These are phyloP conservation scores for Candida ficus DNA, from an alignment of 805 yeast genomes.

Conservation along the genomic window DNA sequence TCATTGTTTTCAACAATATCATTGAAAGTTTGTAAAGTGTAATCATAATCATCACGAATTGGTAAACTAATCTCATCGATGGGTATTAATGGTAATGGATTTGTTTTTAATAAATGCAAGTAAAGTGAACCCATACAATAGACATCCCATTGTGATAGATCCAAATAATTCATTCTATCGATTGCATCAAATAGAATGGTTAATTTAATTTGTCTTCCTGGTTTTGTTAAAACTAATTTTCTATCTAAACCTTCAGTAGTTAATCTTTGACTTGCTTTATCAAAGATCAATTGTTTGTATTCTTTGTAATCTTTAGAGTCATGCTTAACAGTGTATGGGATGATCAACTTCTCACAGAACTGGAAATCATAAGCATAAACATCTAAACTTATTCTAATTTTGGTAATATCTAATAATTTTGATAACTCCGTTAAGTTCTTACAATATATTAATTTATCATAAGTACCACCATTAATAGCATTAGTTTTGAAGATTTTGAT, in stretches of 20 bases:
- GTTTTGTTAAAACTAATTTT: slow-evolving; percentile 49
- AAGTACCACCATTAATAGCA: slow-evolving; percentile 8
- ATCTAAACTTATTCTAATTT: slow-evolving; percentile 66
- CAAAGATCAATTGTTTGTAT: slow-evolving; percentile 38
- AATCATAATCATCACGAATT: slow-evolving; percentile 41
- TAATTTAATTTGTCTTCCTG: slow-evolving; percentile 45
- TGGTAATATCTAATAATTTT: slow-evolving; percentile 61
- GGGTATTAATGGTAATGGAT: slow-evolving; percentile 52
- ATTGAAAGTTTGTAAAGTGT: slow-evolving; percentile 34
- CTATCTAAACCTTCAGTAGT: slow-evolving; percentile 32
- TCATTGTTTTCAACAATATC: slow-evolving; percentile 26
- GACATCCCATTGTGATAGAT: slow-evolving; percentile 62
- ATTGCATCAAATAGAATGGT: slow-evolving; percentile 44
- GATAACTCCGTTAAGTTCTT: slow-evolving; percentile 29
- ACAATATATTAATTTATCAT: slow-evolving; percentile 28
- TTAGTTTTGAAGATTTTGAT: slow-evolving; percentile 37
- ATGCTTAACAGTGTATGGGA: slow-evolving; percentile 36
- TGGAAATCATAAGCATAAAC: slow-evolving; percentile 63
- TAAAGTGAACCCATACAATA: slow-evolving; percentile 38
- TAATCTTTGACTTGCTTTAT: slow-evolving; percentile 47
- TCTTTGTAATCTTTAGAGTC: slow-evolving; percentile 26
- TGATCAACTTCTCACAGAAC: slow-evolving; percentile 42
- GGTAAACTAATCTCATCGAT: slow-evolving; percentile 46
- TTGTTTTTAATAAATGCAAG: slow-evolving; percentile 42
- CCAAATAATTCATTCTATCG: slow-evolving; percentile 49